phyloP scores from a whole-genome alignment of 345 rosid species.

The Trapa incisa region DNA sequence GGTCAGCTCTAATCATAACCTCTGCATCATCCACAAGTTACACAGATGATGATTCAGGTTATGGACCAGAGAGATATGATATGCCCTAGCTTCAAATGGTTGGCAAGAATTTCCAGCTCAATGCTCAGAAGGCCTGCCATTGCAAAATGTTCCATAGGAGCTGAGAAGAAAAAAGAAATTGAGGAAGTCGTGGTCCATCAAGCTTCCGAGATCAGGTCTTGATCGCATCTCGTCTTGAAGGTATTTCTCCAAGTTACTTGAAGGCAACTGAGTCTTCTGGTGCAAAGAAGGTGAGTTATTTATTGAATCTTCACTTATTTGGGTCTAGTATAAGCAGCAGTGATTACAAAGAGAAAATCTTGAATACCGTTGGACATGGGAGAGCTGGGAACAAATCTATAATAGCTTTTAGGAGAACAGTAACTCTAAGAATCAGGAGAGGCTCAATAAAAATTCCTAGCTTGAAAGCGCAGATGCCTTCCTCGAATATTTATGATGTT shows the following conservation, averaged over 20 bases:
- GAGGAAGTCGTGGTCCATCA: conserved; percentile 32
- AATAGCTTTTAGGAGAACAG: conserved; percentile 19
- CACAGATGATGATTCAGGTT: conserved; percentile 10
- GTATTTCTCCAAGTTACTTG: conserved; percentile 1
- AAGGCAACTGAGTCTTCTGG: conserved; percentile 11
- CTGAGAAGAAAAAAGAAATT: conserved; percentile 25
- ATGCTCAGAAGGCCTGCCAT: conserved; percentile 33
- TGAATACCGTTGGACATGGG: conserved; percentile 4
- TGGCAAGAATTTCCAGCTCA: conserved; percentile 37
- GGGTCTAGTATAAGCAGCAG: conserved; percentile 12
- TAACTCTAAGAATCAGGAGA: conserved; percentile 24
- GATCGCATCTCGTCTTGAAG: background rate
- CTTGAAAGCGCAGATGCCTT: conserved; percentile 28
- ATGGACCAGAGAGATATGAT: conserved; percentile 16
- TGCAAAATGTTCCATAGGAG: conserved; percentile 31
- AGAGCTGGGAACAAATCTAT: conserved; percentile 23
- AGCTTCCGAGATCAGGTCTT: background rate
- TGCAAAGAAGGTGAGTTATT: conserved; percentile 11
- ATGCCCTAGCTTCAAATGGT: conserved; percentile 19
- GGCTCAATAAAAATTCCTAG: conserved; percentile 32
- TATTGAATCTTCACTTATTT: conserved; percentile 13
- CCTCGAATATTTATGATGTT: conserved; percentile 12
- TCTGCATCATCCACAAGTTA: conserved; percentile 26
- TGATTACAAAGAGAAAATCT: background rate
- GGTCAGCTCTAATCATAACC: conserved; percentile 21